Conservation (phyloP, 495 filamentous ascomycete genomes). For the Friedmanniomyces endolithicus region DNA sequence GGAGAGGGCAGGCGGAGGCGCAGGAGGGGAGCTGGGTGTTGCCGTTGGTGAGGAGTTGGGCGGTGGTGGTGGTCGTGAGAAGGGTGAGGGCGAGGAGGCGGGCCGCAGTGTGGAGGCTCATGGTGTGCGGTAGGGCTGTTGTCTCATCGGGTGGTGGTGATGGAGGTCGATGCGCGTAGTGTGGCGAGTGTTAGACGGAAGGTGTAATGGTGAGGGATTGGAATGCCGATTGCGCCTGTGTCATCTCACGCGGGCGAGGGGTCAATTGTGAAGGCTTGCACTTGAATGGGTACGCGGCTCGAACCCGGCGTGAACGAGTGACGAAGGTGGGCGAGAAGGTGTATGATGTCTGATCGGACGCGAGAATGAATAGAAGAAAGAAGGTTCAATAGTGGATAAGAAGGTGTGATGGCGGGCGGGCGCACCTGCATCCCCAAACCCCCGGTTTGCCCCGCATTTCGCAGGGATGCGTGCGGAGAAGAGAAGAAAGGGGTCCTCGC, state of each 20-base stretch:
- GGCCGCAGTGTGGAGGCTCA: neutral
- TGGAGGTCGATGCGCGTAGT: neutral
- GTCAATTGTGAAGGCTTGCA: neutral
- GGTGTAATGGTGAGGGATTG: neutral
- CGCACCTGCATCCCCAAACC: neutral
- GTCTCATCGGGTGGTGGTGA: neutral
- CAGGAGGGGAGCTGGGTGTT: conserved; percentile 38
- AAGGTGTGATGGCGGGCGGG: neutral
- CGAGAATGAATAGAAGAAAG: neutral
- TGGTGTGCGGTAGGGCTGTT: neutral
- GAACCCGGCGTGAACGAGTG: neutral
- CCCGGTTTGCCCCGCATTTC: neutral
- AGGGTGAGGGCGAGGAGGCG: conserved; percentile 8
- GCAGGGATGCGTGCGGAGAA: neutral
- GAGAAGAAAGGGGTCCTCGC: neutral
- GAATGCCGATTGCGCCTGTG: neutral
- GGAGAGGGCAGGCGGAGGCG: conserved; percentile 35
- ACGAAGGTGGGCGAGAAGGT: neutral
- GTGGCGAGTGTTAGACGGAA: neutral
- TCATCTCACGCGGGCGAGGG: neutral
- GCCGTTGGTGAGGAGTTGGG: conserved; percentile 23
- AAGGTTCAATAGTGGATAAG: neutral
- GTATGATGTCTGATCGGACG: neutral
- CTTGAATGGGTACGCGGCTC: neutral
- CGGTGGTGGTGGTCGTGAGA: conserved; percentile 9